Percentiles rank a stretch among this genome's conserved stretches.
phyloP scores from a whole-genome alignment of 108 stramenopile species.

The Skeletonema potamos region DNA sequence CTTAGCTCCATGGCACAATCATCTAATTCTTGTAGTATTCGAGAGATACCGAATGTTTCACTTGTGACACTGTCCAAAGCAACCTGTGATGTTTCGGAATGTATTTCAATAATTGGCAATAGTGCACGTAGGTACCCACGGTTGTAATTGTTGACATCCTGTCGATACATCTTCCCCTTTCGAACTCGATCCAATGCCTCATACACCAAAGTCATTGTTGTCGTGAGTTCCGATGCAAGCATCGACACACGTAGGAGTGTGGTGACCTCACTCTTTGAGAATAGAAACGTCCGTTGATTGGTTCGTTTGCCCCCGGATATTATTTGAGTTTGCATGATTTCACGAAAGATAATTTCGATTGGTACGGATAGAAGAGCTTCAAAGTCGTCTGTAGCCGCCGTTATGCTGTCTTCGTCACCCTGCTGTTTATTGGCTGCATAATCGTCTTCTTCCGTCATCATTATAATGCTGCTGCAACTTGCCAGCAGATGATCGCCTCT shows the following conservation, averaged over 20 bases:
- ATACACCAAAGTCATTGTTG: constrained; percentile 21
- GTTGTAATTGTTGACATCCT: background rate
- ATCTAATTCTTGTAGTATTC: constrained; percentile 27
- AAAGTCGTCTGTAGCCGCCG: background rate
- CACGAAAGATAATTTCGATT: constrained; percentile 31
- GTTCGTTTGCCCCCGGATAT: background rate
- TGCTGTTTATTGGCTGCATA: background rate
- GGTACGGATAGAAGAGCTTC: constrained; percentile 29
- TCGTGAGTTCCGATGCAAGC: constrained; percentile 34
- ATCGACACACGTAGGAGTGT: constrained; percentile 39
- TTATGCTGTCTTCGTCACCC: background rate
- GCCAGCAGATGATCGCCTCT: too few relatives aligned
- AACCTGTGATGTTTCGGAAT: constrained; percentile 28
- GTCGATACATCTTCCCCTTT: constrained; percentile 16
- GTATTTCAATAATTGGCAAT: constrained; percentile 26
- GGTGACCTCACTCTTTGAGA: constrained; percentile 40
- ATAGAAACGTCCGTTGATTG: constrained; percentile 19
- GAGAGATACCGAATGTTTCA: constrained; percentile 27
- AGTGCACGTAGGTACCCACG: constrained; percentile 29
- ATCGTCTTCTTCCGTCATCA: background rate
- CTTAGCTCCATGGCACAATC: constrained; percentile 34
- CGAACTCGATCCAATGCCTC: constrained; percentile 28
- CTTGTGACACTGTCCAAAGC: constrained; percentile 28
- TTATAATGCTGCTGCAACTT: background rate
- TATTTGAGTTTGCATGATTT: constrained; percentile 27